Percentiles rank a stretch among this genome's conserved stretches.
Conservation (phyloP, 2,329 filamentous ascomycete species). For the Penicillium griseofulvum region DNA sequence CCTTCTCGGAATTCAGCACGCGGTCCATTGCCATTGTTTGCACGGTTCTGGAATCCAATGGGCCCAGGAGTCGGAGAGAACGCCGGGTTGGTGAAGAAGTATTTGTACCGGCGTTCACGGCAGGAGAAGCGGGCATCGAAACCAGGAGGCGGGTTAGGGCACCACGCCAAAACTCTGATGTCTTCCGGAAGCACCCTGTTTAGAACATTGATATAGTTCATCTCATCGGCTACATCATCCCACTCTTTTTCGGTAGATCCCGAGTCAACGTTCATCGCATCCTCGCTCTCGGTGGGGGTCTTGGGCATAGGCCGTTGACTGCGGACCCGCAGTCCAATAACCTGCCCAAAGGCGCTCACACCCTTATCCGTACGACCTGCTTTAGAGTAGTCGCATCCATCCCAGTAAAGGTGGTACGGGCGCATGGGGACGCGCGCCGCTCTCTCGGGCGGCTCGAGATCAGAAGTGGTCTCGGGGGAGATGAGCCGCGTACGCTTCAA, state of each 20-base stretch:
- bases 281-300: constrained; percentile 15
- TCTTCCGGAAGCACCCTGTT: constrained; percentile 86
- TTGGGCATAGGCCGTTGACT: constrained; percentile 65
- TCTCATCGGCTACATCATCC: constrained; percentile 73
- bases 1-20: constrained; percentile 56
- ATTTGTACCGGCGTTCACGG: constrained; percentile 84
- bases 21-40: constrained; percentile 20
- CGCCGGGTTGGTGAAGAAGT: constrained; percentile 95
- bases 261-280: constrained; percentile 31
- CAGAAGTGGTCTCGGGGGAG: constrained; percentile 58
- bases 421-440: constrained; percentile 41
- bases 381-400: constrained; percentile 87
- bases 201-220: constrained; percentile 77
- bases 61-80: constrained; percentile 66
- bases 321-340: constrained; percentile 77
- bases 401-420: constrained; percentile 64
- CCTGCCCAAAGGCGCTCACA: constrained; percentile 95
- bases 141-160: constrained; percentile 70
- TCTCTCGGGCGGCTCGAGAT: constrained; percentile 40
- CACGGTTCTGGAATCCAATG: constrained; percentile 47
- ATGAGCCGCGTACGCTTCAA: constrained; percentile 79
- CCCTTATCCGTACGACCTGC: constrained; percentile 90
- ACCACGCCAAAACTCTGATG: constrained; percentile 91
- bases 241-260: constrained; percentile 45
- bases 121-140: constrained; percentile 95